A percentile compares a stretch with the other conserved stretches of the same genome.
Conservation (phyloP, 2,329 filamentous ascomycete genomes). For the Monilinia fructicola region DNA sequence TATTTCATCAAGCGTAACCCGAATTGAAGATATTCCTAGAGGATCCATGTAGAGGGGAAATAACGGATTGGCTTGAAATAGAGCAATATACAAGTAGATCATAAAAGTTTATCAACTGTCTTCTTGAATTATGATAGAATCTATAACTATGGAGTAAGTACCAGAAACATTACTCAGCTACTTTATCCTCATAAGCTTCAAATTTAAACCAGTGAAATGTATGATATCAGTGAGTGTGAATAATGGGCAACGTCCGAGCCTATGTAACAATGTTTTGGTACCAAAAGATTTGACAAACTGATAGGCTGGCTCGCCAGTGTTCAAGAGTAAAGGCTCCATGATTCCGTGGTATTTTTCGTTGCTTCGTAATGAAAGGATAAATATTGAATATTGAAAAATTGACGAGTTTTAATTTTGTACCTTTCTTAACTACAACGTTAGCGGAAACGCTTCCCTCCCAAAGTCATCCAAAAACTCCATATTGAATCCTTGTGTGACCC, state of each 20-base stretch:
- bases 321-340: neutral
- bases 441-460: constrained; percentile 2
- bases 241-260: neutral
- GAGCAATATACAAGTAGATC: neutral
- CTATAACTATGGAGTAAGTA: neutral
- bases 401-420: neutral
- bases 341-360: neutral
- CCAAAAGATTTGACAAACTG: neutral
- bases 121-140: neutral
- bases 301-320: neutral
- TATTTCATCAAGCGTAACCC: too few relatives aligned
- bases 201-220: neutral
- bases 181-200: neutral
- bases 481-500: neutral
- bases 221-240: neutral
- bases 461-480: constrained; percentile 12
- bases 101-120: neutral
- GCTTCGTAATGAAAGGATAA: neutral
- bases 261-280: neutral
- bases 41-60: neutral
- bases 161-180: neutral
- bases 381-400: neutral
- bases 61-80: too few relatives aligned
- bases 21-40: neutral
- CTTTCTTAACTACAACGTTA: neutral